Conservation (phyloP, 257 asterid species). For the Rubia yunnanensis region DNA sequence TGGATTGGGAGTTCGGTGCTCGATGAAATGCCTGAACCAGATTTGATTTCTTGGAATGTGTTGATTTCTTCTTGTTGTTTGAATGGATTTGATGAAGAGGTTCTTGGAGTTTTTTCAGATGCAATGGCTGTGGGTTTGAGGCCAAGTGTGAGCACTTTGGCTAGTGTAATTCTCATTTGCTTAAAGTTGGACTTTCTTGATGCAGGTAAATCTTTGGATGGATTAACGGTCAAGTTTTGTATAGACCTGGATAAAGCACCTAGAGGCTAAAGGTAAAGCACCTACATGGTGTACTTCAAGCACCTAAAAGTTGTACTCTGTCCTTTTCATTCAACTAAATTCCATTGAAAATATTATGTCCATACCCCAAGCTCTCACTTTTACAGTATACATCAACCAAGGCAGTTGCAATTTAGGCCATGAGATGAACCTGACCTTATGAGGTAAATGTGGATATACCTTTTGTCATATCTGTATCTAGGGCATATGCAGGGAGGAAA, state of each 20-base stretch:
- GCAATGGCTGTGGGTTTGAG: slow-evolving; percentile 29
- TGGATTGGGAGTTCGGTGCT: slow-evolving; percentile 34
- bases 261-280: too few species aligned
- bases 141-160: slow-evolving; percentile 51
- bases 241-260: slow-evolving; percentile 25
- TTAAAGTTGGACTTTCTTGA: slow-evolving; percentile 24
- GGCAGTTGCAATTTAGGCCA: slow-evolving; percentile 57
- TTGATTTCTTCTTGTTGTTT: slow-evolving; percentile 51
- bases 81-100: slow-evolving; percentile 36
- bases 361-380: slow-evolving; percentile 54
- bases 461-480: slow-evolving; percentile 55
- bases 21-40: slow-evolving; percentile 49
- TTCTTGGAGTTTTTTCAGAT: slow-evolving; percentile 26
- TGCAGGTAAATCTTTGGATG: slow-evolving; percentile 36
- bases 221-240: slow-evolving; percentile 44
- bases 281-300: too few species aligned
- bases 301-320: too few species aligned
- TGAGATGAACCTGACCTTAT: slow-evolving; percentile 49
- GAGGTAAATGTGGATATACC: slow-evolving; percentile 59
- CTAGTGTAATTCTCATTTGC: slow-evolving; percentile 42
- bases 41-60: slow-evolving; percentile 52
- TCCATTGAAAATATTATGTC: too few species aligned
- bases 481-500: slow-evolving; percentile 82
- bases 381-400: slow-evolving; percentile 73
- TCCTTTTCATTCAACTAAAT: too few species aligned